Evolutionary conservation across 2,329 filamentous ascomycete species (phyloP), one percentile per base, ranked within the genome.

Genomic region (Ceratocystis albifundus): DNA sequence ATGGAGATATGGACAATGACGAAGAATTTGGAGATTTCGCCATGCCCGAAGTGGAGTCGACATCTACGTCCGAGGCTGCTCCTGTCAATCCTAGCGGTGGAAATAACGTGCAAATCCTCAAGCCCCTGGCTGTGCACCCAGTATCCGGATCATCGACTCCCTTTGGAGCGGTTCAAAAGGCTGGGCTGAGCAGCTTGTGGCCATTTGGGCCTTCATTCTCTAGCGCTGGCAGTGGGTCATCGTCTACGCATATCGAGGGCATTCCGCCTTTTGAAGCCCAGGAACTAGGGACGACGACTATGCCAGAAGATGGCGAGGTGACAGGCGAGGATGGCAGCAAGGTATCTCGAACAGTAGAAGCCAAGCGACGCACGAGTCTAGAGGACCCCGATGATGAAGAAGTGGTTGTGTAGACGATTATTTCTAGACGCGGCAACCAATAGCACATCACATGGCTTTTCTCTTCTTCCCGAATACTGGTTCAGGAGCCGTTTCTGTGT

Each of bases 11-110:
- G 45, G 79, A 68, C 30, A 81, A 84, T 32, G 83, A 85, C 50
- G 84, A 88, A 69, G 85, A 86, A 71, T 83, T 88, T 75, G 86
- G 85, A 15, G 86, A 88, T 67, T 88, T 88, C 70, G 84, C 84
- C 69, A 84, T 88, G 76, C 82, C 84, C 10, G 84, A 86, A 72
- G 76, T 80, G 63, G 76, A 75, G 70, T 57, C 65, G 6, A 25
- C 50, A 12, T 32, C 65, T 32, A 25, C 50, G 7, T 22, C 62
- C 20, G 53, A 57, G 20, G 20, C 25, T 12, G 20, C 53, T 12
- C n/a, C 53, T 3, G 50, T 5, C n/a, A 44, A 30, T 6, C 8
- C 28, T 3, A 61, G 65, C n/a, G 70, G 71, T 3, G 71, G 69
- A 6, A 71, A 72, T 36, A 75, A 78, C 12, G 77, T 76, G 30